These are phyloP conservation scores for Geoglossum glabrum DNA, from an alignment of 495 filamentous ascomycete species.

Conservation along the genomic window DNA sequence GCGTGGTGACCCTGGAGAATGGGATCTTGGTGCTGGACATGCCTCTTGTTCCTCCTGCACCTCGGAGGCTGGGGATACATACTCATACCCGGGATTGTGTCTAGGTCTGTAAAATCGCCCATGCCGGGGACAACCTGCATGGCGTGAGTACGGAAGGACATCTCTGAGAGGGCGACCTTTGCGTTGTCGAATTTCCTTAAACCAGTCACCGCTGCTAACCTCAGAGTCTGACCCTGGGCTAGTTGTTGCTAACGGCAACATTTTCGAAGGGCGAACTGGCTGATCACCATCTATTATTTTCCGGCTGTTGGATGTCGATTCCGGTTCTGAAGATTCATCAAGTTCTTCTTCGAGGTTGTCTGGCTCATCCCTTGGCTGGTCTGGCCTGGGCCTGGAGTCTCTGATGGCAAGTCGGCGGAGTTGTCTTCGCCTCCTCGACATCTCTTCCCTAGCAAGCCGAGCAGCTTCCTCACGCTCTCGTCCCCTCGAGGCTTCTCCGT, in stretches of 20 bases:
- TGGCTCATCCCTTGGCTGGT: background rate
- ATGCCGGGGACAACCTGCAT: background rate
- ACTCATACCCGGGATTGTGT: background rate
- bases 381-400: background rate
- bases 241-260: background rate
- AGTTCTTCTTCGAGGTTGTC: background rate
- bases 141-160: background rate
- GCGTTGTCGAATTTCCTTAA: background rate
- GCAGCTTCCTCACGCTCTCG: background rate
- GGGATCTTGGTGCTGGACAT: background rate
- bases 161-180: background rate
- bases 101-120: background rate
- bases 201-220: background rate
- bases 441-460: background rate
- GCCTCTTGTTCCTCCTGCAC: background rate
- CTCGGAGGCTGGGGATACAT: background rate
- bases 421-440: background rate
- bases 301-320: background rate
- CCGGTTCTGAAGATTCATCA: background rate
- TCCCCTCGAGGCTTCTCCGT: background rate
- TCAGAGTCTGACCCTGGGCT: background rate
- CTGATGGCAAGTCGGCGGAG: background rate
- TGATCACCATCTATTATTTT: background rate
- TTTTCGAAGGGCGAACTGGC: background rate
- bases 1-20: background rate